These are phyloP conservation scores for Papiliotrema terrestris DNA, from an alignment of 1,284 basidiomycete species.

Conservation along the genomic window DNA sequence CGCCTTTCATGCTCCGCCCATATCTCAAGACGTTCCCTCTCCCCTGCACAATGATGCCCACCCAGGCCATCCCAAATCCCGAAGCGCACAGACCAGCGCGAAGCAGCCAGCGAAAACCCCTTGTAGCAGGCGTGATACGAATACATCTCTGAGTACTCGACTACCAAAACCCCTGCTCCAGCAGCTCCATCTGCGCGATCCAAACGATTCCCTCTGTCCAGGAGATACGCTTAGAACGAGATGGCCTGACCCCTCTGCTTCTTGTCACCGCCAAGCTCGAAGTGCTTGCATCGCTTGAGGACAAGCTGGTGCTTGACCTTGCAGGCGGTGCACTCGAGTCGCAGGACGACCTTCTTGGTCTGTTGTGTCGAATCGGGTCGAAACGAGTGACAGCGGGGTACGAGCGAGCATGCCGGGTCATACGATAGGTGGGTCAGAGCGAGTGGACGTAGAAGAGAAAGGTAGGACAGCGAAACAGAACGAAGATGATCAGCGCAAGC, in stretches of 20 bases:
- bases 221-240: conserved; percentile 14
- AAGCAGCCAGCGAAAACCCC: too few relatives aligned
- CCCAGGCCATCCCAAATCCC: too few relatives aligned
- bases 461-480: not conserved
- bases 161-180: not conserved
- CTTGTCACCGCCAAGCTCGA: conserved; percentile 99
- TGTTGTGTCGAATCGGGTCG: conserved; percentile 9
- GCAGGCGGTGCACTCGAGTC: conserved; percentile 96
- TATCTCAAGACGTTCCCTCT: too few relatives aligned
- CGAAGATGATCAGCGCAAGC: conserved; percentile 4
- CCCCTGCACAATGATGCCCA: too few relatives aligned
- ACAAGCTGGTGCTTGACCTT: conserved; percentile 97
- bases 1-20: too few relatives aligned
- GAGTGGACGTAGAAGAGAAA: not conserved
- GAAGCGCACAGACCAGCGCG: too few relatives aligned
- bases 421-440: not conserved
- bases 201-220: not conserved
- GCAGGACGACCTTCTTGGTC: conserved; percentile 98
- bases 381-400: not conserved
- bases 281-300: conserved; percentile 99
- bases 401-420: not conserved
- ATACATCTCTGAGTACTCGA: not conserved
- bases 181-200: too few relatives aligned
- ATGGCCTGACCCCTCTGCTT: conserved; percentile 71
- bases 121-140: not conserved